Evolutionary conservation across 1,284 basidiomycete species (phyloP).

Genomic region (Ustilago shanxiensis): DNA sequence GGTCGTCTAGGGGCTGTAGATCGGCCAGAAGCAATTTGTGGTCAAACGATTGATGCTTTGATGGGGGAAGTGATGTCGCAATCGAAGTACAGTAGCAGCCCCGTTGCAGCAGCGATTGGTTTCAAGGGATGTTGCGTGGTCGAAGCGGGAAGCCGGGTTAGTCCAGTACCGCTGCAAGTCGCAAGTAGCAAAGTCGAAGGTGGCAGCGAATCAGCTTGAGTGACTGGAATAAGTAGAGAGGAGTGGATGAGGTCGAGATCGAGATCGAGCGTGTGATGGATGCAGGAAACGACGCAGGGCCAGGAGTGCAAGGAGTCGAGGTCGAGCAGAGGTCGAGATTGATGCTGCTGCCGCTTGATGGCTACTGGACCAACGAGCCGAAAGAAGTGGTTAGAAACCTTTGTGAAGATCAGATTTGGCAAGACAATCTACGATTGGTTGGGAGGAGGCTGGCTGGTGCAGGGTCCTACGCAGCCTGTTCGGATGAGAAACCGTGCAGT

Average conservation of each 20-base stretch:
- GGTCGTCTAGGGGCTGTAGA: slow-evolving; percentile 21
- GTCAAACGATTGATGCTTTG: neutral
- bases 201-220: neutral
- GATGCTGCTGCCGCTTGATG: neutral
- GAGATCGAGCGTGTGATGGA: too few species aligned
- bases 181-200: neutral
- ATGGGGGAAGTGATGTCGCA: slow-evolving; percentile 5
- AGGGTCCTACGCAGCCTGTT: neutral
- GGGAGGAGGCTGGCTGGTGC: neutral
- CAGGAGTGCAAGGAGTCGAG: neutral
- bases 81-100: slow-evolving; percentile 1
- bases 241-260: neutral
- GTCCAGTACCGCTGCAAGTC: neutral
- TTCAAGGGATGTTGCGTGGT: neutral
- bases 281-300: too few species aligned
- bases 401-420: too few species aligned
- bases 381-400: neutral
- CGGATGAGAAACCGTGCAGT: slow-evolving; percentile 2
- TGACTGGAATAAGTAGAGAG: neutral
- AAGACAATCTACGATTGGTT: slow-evolving; percentile 2
- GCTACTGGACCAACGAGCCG: too few species aligned
- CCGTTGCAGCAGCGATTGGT: neutral
- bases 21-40: slow-evolving; percentile 10
- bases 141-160: too few species aligned
- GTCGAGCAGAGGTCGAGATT: neutral